phyloP scores from a whole-genome alignment of 441 rosid genomes.

The Cnidoscolus chayamansa region DNA sequence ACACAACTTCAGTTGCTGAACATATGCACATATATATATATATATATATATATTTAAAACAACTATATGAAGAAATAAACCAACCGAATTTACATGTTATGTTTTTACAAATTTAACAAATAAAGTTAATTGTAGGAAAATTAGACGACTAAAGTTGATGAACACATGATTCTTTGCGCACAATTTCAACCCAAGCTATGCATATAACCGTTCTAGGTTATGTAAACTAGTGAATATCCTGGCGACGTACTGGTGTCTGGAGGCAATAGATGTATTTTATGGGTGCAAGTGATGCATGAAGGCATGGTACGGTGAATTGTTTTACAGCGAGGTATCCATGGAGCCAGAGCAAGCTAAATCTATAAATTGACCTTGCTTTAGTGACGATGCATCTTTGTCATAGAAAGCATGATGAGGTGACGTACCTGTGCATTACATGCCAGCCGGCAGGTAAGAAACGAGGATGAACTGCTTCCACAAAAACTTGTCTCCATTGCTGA shows the following conservation, averaged over 20 bases:
- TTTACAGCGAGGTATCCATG: too few relatives aligned
- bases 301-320: too few relatives aligned
- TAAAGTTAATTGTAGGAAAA: too few relatives aligned
- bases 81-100: too few relatives aligned
- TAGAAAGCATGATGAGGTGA: slow-evolving; percentile 4
- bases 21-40: neutral
- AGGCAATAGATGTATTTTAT: too few relatives aligned
- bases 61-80: neutral
- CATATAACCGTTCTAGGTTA: too few relatives aligned
- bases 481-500: slow-evolving; percentile 89
- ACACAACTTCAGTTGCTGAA: slow-evolving; percentile 22
- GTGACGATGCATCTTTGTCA: neutral
- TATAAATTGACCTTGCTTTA: neutral
- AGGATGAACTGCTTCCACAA: slow-evolving; percentile 75
- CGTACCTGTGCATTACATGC: slow-evolving; percentile 78
- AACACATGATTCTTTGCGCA: neutral
- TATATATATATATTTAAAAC: neutral
- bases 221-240: too few relatives aligned
- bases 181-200: neutral
- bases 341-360: neutral
- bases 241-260: neutral
- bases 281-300: too few relatives aligned
- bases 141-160: too few relatives aligned
- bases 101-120: too few relatives aligned
- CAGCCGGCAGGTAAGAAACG: slow-evolving; percentile 86